A percentile compares a stretch with the other conserved stretches of the same genome.
Conservation (phyloP, 768 basidiomycete species). For the Atractiella rhizophila region DNA sequence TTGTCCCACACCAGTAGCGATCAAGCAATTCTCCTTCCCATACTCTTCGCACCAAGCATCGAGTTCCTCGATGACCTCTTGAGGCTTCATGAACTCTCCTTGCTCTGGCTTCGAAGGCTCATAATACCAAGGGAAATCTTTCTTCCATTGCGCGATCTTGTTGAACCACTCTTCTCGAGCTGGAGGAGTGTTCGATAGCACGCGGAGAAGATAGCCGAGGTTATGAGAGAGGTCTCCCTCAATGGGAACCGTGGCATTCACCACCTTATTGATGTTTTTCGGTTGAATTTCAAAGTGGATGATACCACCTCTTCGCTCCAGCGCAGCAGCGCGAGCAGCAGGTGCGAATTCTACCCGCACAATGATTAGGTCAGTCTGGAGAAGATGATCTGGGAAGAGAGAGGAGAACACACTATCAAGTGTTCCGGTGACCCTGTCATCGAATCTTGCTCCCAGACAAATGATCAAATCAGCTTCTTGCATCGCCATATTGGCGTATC, state of each 20-base stretch:
- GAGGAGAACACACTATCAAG: constrained; percentile 28
- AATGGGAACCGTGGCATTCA: constrained; percentile 77
- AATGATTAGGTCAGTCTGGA: not conserved
- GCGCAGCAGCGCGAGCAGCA: constrained; percentile 59
- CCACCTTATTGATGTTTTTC: constrained; percentile 97
- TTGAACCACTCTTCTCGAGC: constrained; percentile 50
- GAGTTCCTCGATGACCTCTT: constrained; percentile 84
- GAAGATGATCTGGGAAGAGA: not conserved
- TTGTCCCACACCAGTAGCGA: constrained; percentile 89
- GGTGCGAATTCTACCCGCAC: constrained; percentile 47
- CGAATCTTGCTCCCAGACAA: constrained; percentile 83
- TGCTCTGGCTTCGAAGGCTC: constrained; percentile 30
- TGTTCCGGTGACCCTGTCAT: constrained; percentile 91
- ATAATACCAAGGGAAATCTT: constrained; percentile 69
- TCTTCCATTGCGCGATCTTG: constrained; percentile 63
- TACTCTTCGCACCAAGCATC: constrained; percentile 45
- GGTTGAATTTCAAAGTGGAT: constrained; percentile 98
- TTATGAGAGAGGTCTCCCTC: constrained; percentile 78
- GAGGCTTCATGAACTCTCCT: constrained; percentile 65
- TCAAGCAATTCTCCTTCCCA: constrained; percentile 56
- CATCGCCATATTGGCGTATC: constrained; percentile 94
- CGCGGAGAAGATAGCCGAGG: constrained; percentile 52
- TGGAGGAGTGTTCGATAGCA: too few species aligned
- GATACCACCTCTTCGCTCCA: constrained; percentile 70
- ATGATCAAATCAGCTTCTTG: constrained; percentile 94